These are phyloP conservation scores for Mycena vitilis DNA, from an alignment of 768 basidiomycete species.

Conservation along the genomic window DNA sequence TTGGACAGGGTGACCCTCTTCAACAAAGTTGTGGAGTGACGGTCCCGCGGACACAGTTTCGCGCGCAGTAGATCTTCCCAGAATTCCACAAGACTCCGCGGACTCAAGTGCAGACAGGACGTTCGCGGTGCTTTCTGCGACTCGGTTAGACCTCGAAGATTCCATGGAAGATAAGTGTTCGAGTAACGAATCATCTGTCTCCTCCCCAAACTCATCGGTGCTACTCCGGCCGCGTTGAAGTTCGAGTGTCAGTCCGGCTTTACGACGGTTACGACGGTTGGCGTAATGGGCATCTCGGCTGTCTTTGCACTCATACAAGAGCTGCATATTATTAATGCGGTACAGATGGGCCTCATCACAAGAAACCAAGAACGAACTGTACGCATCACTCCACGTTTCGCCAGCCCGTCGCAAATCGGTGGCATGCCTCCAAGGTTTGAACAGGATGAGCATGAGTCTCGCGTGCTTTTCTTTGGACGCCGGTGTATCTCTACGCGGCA, in stretches of 20 bases:
- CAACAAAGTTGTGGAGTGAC: neutral
- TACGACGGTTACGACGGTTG: constrained; percentile 18
- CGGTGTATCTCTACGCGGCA: constrained; percentile 45
- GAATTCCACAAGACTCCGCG: neutral
- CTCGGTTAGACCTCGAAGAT: neutral
- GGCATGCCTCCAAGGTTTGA: constrained; percentile 52
- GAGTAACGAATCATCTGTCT: neutral
- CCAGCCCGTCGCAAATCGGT: constrained; percentile 37
- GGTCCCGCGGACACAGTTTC: neutral
- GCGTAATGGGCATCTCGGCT: constrained; percentile 45
- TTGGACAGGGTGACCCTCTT: neutral
- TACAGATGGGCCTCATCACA: neutral
- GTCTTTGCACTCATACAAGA: constrained; percentile 54
- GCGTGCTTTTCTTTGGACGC: constrained; percentile 17
- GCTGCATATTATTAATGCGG: constrained; percentile 56
- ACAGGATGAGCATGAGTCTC: constrained; percentile 52
- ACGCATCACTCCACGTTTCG: constrained; percentile 5
- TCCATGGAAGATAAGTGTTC: neutral
- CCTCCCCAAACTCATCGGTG: constrained; percentile 3
- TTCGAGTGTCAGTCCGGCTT: constrained; percentile 1
- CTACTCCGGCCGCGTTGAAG: neutral
- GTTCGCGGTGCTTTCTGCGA: neutral
- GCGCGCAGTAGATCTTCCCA: neutral
- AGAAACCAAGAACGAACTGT: neutral
- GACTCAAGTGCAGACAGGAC: neutral